Base-by-base conservation (phyloP, 1,284 basidiomycete genomes). In the Ceratobasidium sp. region DNA sequence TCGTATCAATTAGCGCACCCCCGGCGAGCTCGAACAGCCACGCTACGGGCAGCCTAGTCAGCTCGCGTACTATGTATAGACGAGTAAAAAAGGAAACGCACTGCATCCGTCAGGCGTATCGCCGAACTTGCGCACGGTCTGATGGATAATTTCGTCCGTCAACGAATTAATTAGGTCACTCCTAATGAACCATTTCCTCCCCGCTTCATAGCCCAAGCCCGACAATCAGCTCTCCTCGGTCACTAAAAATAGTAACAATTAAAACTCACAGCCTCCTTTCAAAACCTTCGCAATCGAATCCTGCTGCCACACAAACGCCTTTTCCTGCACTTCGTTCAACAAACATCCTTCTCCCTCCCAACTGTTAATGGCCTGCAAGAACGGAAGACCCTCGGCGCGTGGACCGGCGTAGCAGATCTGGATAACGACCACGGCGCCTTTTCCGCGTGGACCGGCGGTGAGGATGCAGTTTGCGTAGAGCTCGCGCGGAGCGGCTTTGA, bases 11-110 rank as follows among this genome's bases (percentile, higher is more conserved):
- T 47, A 96, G 87, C 0, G 93, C 94, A 14, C 94, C 94, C 1
- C 93, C 95, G 2, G 93, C 91, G 51, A 96, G 87, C 81, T 97
- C 95, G 81, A 94, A 97, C 14, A 94, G 85, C 96, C 95, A 96
- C 27, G 94, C 94, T 94, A 80, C 19, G 76, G 33, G 73, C 45
- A 22, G 27, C 19, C 63, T 59, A 72, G 36, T 50, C 24, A 51
- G n/a, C 19, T 19, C 45, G 36, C 11, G 45, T 22, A 75, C 41
- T 50, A 72, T 41, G 11, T 41, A 5, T 41, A 41, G 60, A n/a
- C 53, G 47, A 56, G 15, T 6, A 33, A 50, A 67, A 51, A 45
- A 54, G 44, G 11, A n/a, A n/a, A 89, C 93, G 78, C 80, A 95
- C 93, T 95, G 84, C 94, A 96, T 22, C 94, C 94, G 78, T 94